Conservation (phyloP, 1,284 basidiomycete genomes). For the Lentinus polychrous region DNA sequence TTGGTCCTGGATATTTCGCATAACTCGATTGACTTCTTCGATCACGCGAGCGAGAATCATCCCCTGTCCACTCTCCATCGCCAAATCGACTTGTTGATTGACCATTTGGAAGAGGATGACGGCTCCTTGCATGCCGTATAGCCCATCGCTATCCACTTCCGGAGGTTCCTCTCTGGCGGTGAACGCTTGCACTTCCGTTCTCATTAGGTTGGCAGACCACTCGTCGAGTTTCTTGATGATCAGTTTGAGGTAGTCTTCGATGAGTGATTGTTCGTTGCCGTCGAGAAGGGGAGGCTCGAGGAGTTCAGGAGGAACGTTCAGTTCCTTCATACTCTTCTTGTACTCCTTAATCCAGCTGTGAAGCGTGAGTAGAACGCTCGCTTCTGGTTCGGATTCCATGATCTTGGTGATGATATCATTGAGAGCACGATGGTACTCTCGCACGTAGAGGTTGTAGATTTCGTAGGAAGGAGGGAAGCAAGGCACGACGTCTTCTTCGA, state of each 20-base stretch:
- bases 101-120: slow-evolving; percentile 98
- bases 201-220: slow-evolving; percentile 94
- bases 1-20: slow-evolving; percentile 84
- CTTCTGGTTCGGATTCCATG: slow-evolving; percentile 76
- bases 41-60: slow-evolving; percentile 89
- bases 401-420: slow-evolving; percentile 72
- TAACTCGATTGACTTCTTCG: slow-evolving; percentile 83
- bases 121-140: slow-evolving; percentile 89
- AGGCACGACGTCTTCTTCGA: slow-evolving; percentile 81
- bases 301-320: slow-evolving; percentile 75
- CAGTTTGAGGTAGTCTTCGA: slow-evolving; percentile 93
- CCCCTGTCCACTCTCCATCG: slow-evolving; percentile 93
- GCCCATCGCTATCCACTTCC: slow-evolving; percentile 82
- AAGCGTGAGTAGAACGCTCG: slow-evolving; percentile 78
- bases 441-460: slow-evolving; percentile 78
- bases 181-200: slow-evolving; percentile 85
- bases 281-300: slow-evolving; percentile 88
- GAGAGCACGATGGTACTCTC: slow-evolving; percentile 90
- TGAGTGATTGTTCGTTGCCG: slow-evolving; percentile 88
- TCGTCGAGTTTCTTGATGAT: slow-evolving; percentile 96
- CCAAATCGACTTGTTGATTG: slow-evolving; percentile 94
- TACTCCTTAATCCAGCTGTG: slow-evolving; percentile 96
- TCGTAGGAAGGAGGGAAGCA: slow-evolving; percentile 94
- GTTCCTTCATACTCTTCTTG: slow-evolving; percentile 90
- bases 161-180: slow-evolving; percentile 79